Evolutionary conservation across 768 basidiomycete genomes (phyloP), one percentile per base, ranked within the genome.

Genomic region (Lepiota brunneoincarnata): DNA sequence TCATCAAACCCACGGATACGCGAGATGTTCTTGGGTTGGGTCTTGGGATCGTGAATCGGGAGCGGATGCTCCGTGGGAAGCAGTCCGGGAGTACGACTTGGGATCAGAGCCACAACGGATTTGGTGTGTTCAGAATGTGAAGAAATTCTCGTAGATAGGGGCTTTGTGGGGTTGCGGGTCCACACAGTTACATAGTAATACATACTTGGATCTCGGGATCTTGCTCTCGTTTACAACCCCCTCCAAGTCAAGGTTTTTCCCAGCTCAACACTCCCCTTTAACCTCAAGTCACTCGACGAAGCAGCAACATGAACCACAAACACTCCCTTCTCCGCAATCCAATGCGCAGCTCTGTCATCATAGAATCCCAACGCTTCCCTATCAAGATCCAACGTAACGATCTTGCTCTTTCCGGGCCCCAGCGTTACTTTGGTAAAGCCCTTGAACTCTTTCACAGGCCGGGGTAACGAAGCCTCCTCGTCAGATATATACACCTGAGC

Each of bases 71-170:
- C 50, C 53, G 51, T 23, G 51, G 36, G 34, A 36, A 47, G 24
- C 58, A 35, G 39, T 34, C 46, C 49, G 53, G 58, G 51, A 47
- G 71, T 15, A 79, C 80, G 26, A 86, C 87, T 4, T 91, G 90
- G 89, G 87, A 87, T 60, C 87, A 86, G 3, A 74, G 77, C 53
- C 76, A 70, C 39, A 81, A 75, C 59, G 87, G 83, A n/a, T 94
- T 89, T 71, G 93, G 93, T 5, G 90, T 91, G 35, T 95, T 93
- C 72, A 83, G 93, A 58, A 95, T 95, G 93, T 95, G 77, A 57
- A 53, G n/a, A 31, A 6, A 21, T 15, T 51, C 38, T 44, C 48
- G 7, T 12, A 40, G 21, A 28, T 15, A 3, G 20, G 9, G 26
- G 21, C 23, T 38, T 37, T 15, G 3, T 40, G 4, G 21, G 39